These are phyloP conservation scores for Coemansia sp. DNA, from an alignment of 192 early-diverging fungal genomes.

Conservation along the genomic window DNA sequence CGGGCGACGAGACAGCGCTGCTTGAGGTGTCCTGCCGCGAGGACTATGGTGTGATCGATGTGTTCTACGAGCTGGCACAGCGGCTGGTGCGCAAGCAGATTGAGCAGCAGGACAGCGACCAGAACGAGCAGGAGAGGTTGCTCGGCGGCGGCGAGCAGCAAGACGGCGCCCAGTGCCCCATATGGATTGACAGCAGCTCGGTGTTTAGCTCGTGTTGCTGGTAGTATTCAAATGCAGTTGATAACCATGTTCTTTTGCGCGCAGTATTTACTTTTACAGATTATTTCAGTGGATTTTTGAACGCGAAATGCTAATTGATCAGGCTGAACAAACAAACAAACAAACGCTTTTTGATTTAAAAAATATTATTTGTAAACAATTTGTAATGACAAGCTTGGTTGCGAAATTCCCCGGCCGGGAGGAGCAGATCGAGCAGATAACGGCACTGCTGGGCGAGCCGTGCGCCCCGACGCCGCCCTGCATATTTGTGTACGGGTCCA, in stretches of 20 bases:
- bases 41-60: constrained; percentile 60
- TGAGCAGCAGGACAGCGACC: constrained; percentile 10
- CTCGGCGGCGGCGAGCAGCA: constrained; percentile 16
- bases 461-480: constrained; percentile 43
- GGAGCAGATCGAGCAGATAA: constrained; percentile 37
- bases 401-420: constrained; percentile 32
- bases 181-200: constrained; percentile 22
- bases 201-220: constrained; percentile 5
- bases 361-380: background rate
- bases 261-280: background rate
- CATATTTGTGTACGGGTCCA: constrained; percentile 60
- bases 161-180: constrained; percentile 18
- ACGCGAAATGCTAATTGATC: background rate
- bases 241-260: background rate
- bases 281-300: too few species aligned
- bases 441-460: constrained; percentile 34
- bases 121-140: constrained; percentile 16
- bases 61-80: constrained; percentile 45
- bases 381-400: background rate
- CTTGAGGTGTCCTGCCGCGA: constrained; percentile 75
- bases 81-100: constrained; percentile 35
- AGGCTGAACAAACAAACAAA: background rate
- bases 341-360: background rate
- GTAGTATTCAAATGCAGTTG: background rate
- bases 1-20: constrained; percentile 62